These are phyloP conservation scores for Diaporthe eres DNA, from an alignment of 2,329 filamentous ascomycete species.

Conservation along the genomic window DNA sequence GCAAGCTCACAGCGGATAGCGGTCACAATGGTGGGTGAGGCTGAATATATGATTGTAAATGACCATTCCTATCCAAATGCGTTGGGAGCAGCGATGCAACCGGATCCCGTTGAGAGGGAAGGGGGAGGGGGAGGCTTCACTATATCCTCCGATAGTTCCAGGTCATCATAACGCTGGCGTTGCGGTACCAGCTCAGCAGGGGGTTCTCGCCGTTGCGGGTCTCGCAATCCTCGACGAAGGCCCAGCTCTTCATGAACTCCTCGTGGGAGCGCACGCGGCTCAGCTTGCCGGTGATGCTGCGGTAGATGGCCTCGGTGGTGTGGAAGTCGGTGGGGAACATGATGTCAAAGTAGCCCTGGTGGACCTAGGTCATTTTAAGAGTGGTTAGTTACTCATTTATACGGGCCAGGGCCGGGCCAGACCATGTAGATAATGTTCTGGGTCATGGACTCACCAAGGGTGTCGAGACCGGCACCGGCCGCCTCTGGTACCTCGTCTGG, in stretches of 20 bases:
- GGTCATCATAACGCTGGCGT: slow-evolving; percentile 92
- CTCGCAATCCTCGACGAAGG: slow-evolving; percentile 89
- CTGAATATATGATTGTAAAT: no score
- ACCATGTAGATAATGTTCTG: not conserved
- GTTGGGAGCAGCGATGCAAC: not conserved
- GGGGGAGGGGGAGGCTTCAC: not conserved
- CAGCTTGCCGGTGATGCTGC: slow-evolving; percentile 91
- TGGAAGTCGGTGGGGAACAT: slow-evolving; percentile 97
- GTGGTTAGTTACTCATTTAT: not conserved
- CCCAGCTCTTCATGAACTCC: slow-evolving; percentile 92
- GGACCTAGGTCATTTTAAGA: slow-evolving; percentile 72
- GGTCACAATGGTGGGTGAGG: no score
- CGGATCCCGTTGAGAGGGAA: no score
- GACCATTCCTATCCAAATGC: no score
- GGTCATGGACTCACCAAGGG: slow-evolving; percentile 77
- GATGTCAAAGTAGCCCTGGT: slow-evolving; percentile 99
- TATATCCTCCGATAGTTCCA: slow-evolving; percentile 41
- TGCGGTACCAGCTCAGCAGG: slow-evolving; percentile 92
- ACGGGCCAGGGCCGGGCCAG: no score
- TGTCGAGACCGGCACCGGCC: slow-evolving; percentile 90
- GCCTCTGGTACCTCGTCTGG: slow-evolving; percentile 90
- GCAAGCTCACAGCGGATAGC: no score
- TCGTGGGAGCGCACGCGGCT: slow-evolving; percentile 89
- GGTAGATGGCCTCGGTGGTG: slow-evolving; percentile 92
- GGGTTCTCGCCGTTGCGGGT: slow-evolving; percentile 95